Evolutionary conservation across 257 asterid species (phyloP).

Genomic region (Lavandula angustifolia): DNA sequence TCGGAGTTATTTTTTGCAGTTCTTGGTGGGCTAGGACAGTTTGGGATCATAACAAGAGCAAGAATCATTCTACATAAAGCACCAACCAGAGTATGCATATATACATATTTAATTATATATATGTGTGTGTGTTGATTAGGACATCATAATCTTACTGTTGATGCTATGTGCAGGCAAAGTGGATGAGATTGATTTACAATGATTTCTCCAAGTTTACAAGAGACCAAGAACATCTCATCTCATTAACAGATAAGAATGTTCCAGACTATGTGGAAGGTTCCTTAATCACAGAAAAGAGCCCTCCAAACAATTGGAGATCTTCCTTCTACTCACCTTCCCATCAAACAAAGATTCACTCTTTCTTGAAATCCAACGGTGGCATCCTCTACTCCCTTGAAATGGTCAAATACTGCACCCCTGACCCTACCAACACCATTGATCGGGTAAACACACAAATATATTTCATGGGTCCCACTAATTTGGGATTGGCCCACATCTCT

Average conservation of each 20-base stretch:
- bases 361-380: slow-evolving; percentile 35
- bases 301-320: slow-evolving; percentile 62
- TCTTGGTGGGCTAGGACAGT: slow-evolving; percentile 65
- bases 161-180: slow-evolving; percentile 41
- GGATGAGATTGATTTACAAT: slow-evolving; percentile 51
- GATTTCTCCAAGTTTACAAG: slow-evolving; percentile 48
- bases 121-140: too few relatives aligned
- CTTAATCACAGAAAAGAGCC: slow-evolving; percentile 46
- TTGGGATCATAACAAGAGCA: slow-evolving; percentile 64
- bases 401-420: slow-evolving; percentile 54
- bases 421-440: slow-evolving; percentile 29
- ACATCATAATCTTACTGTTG: too few relatives aligned
- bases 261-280: slow-evolving; percentile 64
- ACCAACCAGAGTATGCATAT: slow-evolving; percentile 45
- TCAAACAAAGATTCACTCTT: slow-evolving; percentile 43
- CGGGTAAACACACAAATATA: slow-evolving; percentile 33
- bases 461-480: too few relatives aligned
- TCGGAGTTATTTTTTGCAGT: slow-evolving; percentile 52
- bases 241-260: slow-evolving; percentile 26
- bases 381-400: slow-evolving; percentile 55
- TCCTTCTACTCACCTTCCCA: slow-evolving; percentile 53
- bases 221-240: slow-evolving; percentile 56
- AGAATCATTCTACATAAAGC: slow-evolving; percentile 51
- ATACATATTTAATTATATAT: too few relatives aligned
- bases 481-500: too few relatives aligned